These are phyloP conservation scores for Pleoardoris graminearum DNA, from an alignment of 2,329 filamentous ascomycete species.

Conservation along the genomic window DNA sequence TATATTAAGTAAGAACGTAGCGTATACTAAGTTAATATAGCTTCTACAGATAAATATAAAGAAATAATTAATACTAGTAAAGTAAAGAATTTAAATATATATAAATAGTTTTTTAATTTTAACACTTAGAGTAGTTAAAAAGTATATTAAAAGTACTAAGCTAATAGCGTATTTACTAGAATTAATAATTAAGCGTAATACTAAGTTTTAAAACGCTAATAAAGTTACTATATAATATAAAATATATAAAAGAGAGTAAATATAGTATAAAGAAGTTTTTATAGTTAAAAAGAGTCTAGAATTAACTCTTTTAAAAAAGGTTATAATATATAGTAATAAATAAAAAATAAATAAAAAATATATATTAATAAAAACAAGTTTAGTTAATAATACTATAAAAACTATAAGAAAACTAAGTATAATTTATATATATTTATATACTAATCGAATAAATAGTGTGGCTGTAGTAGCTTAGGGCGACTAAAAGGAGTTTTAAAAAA, in stretches of 20 bases:
- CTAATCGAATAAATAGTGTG: no score
- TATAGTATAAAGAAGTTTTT: constrained; percentile 5
- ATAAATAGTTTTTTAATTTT: constrained; percentile 14
- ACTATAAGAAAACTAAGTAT: not conserved
- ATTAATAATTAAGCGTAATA: constrained; percentile 7
- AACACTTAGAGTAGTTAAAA: constrained; percentile 11
- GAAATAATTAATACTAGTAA: constrained; percentile 17
- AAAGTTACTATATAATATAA: constrained; percentile 10
- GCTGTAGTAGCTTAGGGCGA: no score
- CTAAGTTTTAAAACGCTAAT: constrained; percentile 11
- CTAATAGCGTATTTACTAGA: constrained; percentile 8
- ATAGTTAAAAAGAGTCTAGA: not conserved
- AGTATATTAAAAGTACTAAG: constrained; percentile 10
- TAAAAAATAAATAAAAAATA: not conserved
- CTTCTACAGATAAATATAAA: no score
- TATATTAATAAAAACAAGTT: not conserved
- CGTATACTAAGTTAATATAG: no score
- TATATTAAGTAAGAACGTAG: no score
- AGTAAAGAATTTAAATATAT: constrained; percentile 11
- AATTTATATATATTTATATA: constrained; percentile 12
- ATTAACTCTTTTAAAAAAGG: not conserved
- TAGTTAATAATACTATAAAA: no score
- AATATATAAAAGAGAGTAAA: constrained; percentile 9
- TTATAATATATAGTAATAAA: not conserved
- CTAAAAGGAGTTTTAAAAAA: no score